Base-by-base conservation (phyloP, 2,329 filamentous ascomycete species). In the Juglanconis sp. region DNA sequence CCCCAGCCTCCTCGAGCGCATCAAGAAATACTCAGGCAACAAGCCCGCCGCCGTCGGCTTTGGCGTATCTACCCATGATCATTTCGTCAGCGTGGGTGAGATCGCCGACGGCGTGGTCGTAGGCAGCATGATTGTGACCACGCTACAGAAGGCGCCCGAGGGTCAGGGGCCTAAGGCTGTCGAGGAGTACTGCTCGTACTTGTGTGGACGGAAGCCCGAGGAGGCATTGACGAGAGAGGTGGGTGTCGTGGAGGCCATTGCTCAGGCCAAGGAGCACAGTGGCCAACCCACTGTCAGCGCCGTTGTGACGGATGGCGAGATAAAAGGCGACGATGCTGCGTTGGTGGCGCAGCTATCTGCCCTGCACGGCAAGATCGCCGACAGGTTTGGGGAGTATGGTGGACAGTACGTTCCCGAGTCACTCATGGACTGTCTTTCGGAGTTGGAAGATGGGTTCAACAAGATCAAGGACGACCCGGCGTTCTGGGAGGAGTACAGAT, bases 341-440 rank as follows among this genome's bases (percentile, higher is more conserved):
- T 79, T 96, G 8, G 89, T 88, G n/a, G 90, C 93, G 56, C 90
- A 96, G 75, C 82, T 96, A 34, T 88, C 92, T 61, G 89, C 91
- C 15, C 81, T 96, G 62, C 95, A 96, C 71, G 84, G 84, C 65
- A 86, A 89, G 68, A 86, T 95, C 55, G 91, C 93, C 11, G 86
- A 92, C 64, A 88, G 92, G 55, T 98, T 99, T 69, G 95, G 95
- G 66, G 90, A 97, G 72, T 99, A 96, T 66, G 95, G 95, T 69
- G 95, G 95, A 15, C 94, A 98, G 75, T 99, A 97, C 71, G 95
- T 99, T 3, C 95, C 95, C 1, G 95, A 99, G 76, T 95, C 92
- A 24, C 83, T 99, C 63, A 98, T 99, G 94, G 94, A 98, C 77
- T 98, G 94, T 72, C 79, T 99, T 61, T 88, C 88, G 0, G 86